Evolutionary conservation across 306 rosid genomes (phyloP), one percentile per base, ranked within the genome.

Genomic region (Vicia sativa): DNA sequence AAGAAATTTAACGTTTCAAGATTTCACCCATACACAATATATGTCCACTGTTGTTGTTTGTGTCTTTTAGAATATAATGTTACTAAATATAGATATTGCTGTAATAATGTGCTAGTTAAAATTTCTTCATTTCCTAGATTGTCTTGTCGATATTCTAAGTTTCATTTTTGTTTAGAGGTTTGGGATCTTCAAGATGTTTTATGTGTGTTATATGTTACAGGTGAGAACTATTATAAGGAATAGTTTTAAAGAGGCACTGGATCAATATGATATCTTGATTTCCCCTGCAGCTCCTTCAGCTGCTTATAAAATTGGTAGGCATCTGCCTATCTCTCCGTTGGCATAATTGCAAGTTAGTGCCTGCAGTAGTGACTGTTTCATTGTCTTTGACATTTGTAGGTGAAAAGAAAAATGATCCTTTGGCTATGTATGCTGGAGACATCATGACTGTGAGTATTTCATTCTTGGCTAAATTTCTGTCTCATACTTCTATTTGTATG

Each of bases 221-320:
- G 99, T 93, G 71, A 93, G 99, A 82, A 93, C 97, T 64, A 81
- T 93, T 45, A 88, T 93, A 11, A 87, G 45, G 80, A 90, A 85
- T 79, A 83, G 99, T 85, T 93, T 93, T 79, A 93, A 76, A 84
- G 81, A 82, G 55, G 97, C 96, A 62, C 81, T 93, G 34, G 88
- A 73, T 72, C 86, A 85, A 80, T 70, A 90, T 76, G 99, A 93
- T 82, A 85, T 93, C 73, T 72, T 93, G 75, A 86, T 93, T 77
- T 93, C 97, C 80, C 99, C 99, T 34, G 97, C 95, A 59, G 88
- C 99, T 67, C 97, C 99, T 37, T 85, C 99, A 29, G 89, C 90
- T 69, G 97, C 99, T 60, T 93, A 90, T 79, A 88, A 84, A 80
- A 93, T 90, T 68, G 99, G 99, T 88, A 72, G 64, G 84, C 71